These are phyloP conservation scores for Pichia occidentalis DNA, from an alignment of 805 yeast genomes.

Conservation along the genomic window DNA sequence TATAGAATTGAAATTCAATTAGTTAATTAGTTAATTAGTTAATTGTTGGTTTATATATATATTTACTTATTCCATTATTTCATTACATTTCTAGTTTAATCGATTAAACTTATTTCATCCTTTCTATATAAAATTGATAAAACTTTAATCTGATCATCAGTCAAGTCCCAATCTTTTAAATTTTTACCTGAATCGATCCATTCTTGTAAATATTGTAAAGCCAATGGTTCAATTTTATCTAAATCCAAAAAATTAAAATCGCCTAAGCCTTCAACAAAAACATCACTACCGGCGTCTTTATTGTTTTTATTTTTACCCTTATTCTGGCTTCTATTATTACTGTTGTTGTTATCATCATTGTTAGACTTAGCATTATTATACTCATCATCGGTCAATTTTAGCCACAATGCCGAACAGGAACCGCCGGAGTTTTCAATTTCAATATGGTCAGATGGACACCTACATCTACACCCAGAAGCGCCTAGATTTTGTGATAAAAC, in stretches of 20 bases:
- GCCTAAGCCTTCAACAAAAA: conserved; percentile 12
- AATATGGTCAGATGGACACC: conserved; percentile 50
- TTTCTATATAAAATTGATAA: too few relatives aligned
- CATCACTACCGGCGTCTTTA: not conserved
- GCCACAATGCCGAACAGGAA: conserved; percentile 50
- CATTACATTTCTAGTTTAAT: too few relatives aligned
- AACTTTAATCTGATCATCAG: conserved; percentile 16
- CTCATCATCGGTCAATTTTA: conserved; percentile 27
- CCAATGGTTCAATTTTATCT: conserved; percentile 25
- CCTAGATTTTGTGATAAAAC: conserved; percentile 45
- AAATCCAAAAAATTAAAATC: conserved; percentile 20
- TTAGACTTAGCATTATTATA: conserved; percentile 10
- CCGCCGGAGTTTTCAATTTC: conserved; percentile 54
- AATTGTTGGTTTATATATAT: not conserved
- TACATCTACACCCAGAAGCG: conserved; percentile 81
- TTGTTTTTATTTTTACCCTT: not conserved
- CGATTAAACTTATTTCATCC: too few relatives aligned
- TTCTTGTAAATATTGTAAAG: conserved; percentile 19
- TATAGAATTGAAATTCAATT: not conserved
- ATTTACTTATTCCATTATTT: too few relatives aligned
- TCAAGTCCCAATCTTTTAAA: conserved; percentile 25
- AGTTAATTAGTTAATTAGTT: not conserved
- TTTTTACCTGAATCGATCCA: conserved; percentile 18
- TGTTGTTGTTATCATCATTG: too few relatives aligned
- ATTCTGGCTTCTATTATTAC: too few relatives aligned